Evolutionary conservation across 257 asterid genomes (phyloP).

Genomic region (Fraxinus cuspidata): DNA sequence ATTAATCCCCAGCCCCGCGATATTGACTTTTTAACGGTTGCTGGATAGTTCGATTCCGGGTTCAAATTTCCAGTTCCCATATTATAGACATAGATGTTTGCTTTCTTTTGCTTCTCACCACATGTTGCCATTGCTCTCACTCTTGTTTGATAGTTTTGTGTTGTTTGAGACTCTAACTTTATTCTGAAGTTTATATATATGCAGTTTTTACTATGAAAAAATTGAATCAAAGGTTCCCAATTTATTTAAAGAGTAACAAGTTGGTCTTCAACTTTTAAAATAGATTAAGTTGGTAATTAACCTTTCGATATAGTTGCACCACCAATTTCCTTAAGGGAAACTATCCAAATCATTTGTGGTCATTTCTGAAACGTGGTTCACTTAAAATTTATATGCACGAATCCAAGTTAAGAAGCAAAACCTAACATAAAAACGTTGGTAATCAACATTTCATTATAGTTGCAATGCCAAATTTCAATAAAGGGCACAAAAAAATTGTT

Average conservation of each 20-base stretch:
- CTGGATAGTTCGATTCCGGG: conserved; percentile 21
- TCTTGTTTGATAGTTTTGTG: background rate
- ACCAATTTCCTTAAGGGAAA: background rate
- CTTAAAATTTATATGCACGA: background rate
- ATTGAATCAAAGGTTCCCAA: conserved; percentile 4
- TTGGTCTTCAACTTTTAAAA: too few species aligned
- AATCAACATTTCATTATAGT: too few species aligned
- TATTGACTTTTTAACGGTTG: conserved; percentile 26
- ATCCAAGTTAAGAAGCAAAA: background rate
- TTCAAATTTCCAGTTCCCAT: conserved; percentile 30
- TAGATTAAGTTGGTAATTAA: background rate
- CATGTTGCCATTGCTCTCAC: conserved; percentile 33
- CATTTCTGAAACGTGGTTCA: too few species aligned
- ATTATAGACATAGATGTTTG: conserved; percentile 50
- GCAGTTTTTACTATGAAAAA: background rate
- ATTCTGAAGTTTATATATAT: background rate
- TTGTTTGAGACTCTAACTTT: background rate
- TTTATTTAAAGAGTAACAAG: background rate
- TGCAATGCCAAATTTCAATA: too few species aligned
- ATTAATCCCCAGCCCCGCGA: conserved; percentile 44
- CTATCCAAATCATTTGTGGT: background rate
- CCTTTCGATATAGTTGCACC: background rate
- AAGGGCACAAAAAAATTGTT: too few species aligned
- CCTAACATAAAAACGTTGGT: too few species aligned
- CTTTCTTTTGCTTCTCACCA: conserved; percentile 41